Evolutionary conservation across 2,329 filamentous ascomycete species (phyloP).

Genomic region (Scytalidium sp.): DNA sequence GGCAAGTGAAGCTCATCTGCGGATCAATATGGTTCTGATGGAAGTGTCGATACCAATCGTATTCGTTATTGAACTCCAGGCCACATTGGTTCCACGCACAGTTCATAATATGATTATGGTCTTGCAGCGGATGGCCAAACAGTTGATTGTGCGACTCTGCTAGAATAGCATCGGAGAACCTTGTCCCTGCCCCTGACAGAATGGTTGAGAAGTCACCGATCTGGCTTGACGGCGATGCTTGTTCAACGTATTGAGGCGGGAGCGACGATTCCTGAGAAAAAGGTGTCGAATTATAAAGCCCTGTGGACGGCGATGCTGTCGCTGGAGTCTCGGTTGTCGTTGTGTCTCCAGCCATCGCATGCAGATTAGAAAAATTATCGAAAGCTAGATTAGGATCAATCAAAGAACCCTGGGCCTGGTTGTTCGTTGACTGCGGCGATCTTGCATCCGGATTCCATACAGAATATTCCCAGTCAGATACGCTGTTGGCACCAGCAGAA

Average conservation of each 20-base stretch:
- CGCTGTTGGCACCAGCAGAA: background rate
- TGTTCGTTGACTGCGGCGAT: background rate
- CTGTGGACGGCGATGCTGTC: background rate
- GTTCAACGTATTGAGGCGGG: background rate
- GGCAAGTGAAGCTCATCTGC: constrained; percentile 24
- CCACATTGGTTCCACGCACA: constrained; percentile 22
- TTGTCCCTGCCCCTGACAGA: background rate
- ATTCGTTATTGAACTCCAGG: constrained; percentile 14
- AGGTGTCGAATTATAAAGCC: background rate
- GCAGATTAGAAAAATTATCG: background rate
- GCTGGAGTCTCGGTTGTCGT: background rate
- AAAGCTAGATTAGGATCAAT: background rate
- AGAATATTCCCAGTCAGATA: constrained; percentile 8
- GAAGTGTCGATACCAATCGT: constrained; percentile 22
- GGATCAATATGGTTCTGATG: constrained; percentile 25
- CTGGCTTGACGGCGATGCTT: background rate
- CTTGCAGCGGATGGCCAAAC: background rate
- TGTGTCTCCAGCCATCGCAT: background rate
- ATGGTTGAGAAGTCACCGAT: background rate
- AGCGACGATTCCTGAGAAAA: background rate
- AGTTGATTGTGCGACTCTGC: background rate
- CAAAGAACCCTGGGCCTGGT: background rate
- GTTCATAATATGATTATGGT: background rate
- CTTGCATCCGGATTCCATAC: constrained; percentile 9
- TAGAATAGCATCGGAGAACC: background rate